Conservation (phyloP, 495 filamentous ascomycete species). For the Paragyromitra xinjiangensis region DNA sequence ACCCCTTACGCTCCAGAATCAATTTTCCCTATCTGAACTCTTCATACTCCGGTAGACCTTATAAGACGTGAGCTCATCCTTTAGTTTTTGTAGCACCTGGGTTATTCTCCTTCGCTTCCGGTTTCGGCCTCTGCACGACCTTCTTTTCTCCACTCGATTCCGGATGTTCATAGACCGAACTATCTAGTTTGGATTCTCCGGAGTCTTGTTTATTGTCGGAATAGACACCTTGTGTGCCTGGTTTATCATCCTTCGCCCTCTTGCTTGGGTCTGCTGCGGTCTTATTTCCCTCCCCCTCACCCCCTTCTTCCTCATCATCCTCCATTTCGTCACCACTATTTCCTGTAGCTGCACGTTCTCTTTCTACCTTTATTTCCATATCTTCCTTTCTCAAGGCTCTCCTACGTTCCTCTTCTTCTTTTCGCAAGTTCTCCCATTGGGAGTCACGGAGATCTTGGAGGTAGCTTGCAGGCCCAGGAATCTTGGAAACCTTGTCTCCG, state of each 20-base stretch:
- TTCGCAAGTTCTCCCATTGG: conserved; percentile 66
- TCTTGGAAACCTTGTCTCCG: conserved; percentile 64
- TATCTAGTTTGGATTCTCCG: neutral
- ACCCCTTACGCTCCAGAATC: no score
- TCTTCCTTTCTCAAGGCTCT: conserved; percentile 59
- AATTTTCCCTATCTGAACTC: neutral
- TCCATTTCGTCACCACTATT: conserved; percentile 24
- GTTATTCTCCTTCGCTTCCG: conserved; percentile 9
- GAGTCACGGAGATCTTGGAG: conserved; percentile 70
- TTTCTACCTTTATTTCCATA: conserved; percentile 54
- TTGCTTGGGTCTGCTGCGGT: neutral
- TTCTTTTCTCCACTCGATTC: conserved; percentile 11
- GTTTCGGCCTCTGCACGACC: neutral
- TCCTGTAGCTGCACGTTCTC: neutral
- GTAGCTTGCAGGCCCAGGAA: conserved; percentile 67
- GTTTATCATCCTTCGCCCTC: conserved; percentile 1
- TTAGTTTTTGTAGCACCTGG: neutral
- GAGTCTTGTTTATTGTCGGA: conserved; percentile 15
- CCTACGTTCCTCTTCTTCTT: conserved; percentile 67
- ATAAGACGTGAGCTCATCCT: neutral
- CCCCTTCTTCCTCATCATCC: conserved; percentile 43
- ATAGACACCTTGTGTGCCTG: conserved; percentile 18
- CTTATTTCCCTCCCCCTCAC: conserved; percentile 25
- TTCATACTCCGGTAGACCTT: neutral
- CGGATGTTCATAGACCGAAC: neutral